Conservation (phyloP, 768 basidiomycete genomes). For the Lactarius quietus region DNA sequence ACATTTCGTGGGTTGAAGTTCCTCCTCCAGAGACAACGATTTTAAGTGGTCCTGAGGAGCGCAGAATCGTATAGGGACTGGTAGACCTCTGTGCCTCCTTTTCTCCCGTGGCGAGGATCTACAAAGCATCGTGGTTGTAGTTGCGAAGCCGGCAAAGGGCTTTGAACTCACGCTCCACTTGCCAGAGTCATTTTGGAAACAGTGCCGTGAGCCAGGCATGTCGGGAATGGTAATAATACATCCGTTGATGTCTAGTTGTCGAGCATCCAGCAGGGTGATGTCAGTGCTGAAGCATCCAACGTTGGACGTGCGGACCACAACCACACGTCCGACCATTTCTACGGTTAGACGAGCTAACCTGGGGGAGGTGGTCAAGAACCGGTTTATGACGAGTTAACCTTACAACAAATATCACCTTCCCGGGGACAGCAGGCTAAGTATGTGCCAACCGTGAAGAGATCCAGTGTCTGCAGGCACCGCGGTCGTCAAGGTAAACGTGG, state of each 20-base stretch:
- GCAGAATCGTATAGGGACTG: conserved; percentile 58
- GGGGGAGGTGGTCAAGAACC: not conserved
- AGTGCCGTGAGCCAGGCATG: not conserved
- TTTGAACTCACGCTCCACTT: conserved; percentile 11
- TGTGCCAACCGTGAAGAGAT: conserved; percentile 64
- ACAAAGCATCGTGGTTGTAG: not conserved
- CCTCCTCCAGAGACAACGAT: conserved; percentile 47
- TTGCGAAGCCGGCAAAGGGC: not conserved
- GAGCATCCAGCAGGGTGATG: conserved; percentile 7
- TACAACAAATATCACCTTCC: conserved; percentile 50
- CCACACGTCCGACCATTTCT: not conserved
- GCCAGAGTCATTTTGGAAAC: conserved; percentile 5
- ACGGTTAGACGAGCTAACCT: conserved; percentile 43
- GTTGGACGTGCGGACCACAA: conserved; percentile 30
- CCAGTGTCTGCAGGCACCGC: conserved; percentile 66
- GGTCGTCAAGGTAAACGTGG: conserved; percentile 68
- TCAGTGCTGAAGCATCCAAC: conserved; percentile 27
- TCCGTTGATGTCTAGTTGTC: conserved; percentile 16
- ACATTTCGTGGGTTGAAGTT: conserved; percentile 35
- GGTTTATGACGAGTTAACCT: not conserved
- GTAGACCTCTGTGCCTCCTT: conserved; percentile 15
- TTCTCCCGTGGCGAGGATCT: conserved; percentile 2
- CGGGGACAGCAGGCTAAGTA: conserved; percentile 55
- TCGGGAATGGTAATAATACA: conserved; percentile 1
- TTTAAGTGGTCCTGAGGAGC: conserved; percentile 47